Evolutionary conservation across 1,139 yeast genomes (phyloP).

Genomic region (Blastobotrys capitulatus): DNA sequence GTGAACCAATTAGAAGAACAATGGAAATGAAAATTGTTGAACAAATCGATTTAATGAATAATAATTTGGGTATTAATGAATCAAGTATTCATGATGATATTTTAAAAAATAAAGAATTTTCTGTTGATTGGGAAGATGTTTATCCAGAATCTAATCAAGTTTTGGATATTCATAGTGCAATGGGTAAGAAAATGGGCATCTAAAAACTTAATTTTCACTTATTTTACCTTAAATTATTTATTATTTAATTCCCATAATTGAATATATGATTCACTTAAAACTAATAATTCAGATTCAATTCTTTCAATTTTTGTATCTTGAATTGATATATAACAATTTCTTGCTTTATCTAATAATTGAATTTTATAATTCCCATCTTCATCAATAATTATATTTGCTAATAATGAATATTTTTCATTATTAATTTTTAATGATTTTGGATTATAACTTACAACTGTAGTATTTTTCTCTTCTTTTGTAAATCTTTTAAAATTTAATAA

Average conservation of each 20-base stretch:
- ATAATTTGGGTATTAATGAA: conserved; percentile 39
- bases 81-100: conserved; percentile 66
- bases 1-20: conserved; percentile 85
- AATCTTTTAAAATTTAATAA: conserved; percentile 55
- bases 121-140: conserved; percentile 91
- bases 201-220: conserved; percentile 22
- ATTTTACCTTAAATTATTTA: not conserved
- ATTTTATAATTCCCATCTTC: conserved; percentile 41
- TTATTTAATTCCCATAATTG: conserved; percentile 55
- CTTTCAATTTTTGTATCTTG: conserved; percentile 45
- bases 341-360: conserved; percentile 42
- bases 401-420: conserved; percentile 40
- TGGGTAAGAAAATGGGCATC: conserved; percentile 62
- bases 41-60: conserved; percentile 42
- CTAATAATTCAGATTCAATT: conserved; percentile 54
- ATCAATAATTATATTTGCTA: conserved; percentile 46
- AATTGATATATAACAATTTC: conserved; percentile 52
- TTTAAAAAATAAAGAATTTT: conserved; percentile 65
- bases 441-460: conserved; percentile 61
- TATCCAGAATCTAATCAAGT: conserved; percentile 42
- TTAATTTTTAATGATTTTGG: conserved; percentile 40
- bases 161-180: conserved; percentile 52
- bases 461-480: conserved; percentile 44
- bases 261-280: conserved; percentile 56
- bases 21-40: conserved; percentile 81